phyloP scores from a whole-genome alignment of 768 basidiomycete genomes.

The Podaxis mareebaensis region DNA sequence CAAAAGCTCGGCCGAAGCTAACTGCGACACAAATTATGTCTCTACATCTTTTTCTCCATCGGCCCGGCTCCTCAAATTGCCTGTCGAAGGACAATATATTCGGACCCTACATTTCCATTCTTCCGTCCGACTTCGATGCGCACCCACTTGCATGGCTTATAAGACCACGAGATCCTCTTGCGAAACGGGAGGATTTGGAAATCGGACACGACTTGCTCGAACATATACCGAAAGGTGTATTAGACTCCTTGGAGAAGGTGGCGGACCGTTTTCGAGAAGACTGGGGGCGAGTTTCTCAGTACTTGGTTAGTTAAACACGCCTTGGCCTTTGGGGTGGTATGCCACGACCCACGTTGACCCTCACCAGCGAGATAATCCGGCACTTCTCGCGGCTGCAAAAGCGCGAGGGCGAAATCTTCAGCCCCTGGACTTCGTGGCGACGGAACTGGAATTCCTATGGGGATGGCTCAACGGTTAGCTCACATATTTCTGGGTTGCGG shows the following conservation, averaged over 20 bases:
- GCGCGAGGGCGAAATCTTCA: slow-evolving; percentile 4
- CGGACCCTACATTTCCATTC: slow-evolving; percentile 76
- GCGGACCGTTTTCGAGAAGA: slow-evolving; percentile 55
- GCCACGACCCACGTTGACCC: slow-evolving; percentile 16
- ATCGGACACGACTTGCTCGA: slow-evolving; percentile 33
- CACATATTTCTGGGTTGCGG: slow-evolving; percentile 11
- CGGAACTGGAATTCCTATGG: slow-evolving; percentile 69
- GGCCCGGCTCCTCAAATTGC: slow-evolving; percentile 38
- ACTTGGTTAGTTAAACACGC: slow-evolving; percentile 47
- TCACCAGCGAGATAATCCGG: slow-evolving; percentile 22
- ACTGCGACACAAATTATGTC: slow-evolving; percentile 77
- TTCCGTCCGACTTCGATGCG: slow-evolving; percentile 70
- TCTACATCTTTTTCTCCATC: slow-evolving; percentile 75
- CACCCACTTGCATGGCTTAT: slow-evolving; percentile 86
- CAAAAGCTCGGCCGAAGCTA: slow-evolving; percentile 35
- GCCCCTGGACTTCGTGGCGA: slow-evolving; percentile 17
- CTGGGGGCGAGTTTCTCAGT: slow-evolving; percentile 51
- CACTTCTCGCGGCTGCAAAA: slow-evolving; percentile 11
- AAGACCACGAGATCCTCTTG: slow-evolving; percentile 20
- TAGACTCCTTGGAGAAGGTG: slow-evolving; percentile 41
- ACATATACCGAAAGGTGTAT: slow-evolving; percentile 49
- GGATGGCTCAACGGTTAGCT: slow-evolving; percentile 86
- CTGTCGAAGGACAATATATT: slow-evolving; percentile 54
- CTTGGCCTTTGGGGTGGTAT: background rate
- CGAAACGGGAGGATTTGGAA: background rate